phyloP scores from a whole-genome alignment of 495 filamentous ascomycete genomes.

The Halenospora varia region DNA sequence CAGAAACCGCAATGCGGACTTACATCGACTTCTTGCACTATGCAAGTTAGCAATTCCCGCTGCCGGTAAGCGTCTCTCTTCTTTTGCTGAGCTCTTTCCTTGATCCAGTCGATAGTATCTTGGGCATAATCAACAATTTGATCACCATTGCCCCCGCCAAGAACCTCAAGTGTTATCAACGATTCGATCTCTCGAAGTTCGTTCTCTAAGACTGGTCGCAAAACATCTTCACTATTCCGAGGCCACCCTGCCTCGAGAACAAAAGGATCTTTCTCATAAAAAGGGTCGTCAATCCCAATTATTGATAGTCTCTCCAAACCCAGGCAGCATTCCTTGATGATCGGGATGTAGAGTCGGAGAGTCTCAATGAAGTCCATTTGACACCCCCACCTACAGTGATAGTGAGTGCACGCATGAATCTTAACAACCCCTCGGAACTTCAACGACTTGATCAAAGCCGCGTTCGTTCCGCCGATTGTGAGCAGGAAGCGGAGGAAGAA shows the following conservation, averaged over 20 bases:
- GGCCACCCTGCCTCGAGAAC: neutral
- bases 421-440: neutral
- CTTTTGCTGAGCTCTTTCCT: neutral
- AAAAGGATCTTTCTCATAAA: neutral
- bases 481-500: conserved; percentile 4
- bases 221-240: neutral
- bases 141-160: neutral
- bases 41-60: neutral
- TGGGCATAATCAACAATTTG: neutral
- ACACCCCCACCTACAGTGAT: neutral
- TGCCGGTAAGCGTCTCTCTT: neutral
- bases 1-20: neutral
- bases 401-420: neutral
- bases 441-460: neutral
- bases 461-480: conserved; percentile 4
- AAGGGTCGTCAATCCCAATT: neutral
- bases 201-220: neutral
- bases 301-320: neutral
- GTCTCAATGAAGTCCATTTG: neutral
- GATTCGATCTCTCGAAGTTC: neutral
- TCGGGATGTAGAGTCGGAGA: neutral
- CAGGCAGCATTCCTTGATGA: neutral
- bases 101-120: neutral
- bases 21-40: neutral
- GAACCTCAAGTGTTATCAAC: neutral